Percentiles rank a stretch among this genome's conserved stretches.
These are phyloP conservation scores for Rhynchospora pubera DNA, from an alignment of 176 grass and related monocot species.

Conservation along the genomic window DNA sequence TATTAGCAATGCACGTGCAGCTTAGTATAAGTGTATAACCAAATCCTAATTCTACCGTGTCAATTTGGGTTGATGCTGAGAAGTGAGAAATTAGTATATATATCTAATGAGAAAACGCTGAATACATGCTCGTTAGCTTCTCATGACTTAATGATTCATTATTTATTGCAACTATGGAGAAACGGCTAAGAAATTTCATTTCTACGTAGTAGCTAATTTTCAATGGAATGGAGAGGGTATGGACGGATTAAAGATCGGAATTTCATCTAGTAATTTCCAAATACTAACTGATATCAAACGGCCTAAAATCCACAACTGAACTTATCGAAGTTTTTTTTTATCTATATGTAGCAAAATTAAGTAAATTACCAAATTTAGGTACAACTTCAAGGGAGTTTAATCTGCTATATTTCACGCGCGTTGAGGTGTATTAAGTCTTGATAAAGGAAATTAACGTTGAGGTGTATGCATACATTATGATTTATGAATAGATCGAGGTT, in stretches of 20 bases:
- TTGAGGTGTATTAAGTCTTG: too few species aligned
- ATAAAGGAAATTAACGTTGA: too few species aligned
- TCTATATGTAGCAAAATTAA: not conserved
- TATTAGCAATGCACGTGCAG: not conserved
- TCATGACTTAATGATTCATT: not conserved
- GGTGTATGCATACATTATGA: too few species aligned
- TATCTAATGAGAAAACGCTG: not conserved
- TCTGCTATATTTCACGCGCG: not conserved
- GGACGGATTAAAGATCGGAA: not conserved
- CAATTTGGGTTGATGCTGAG: not conserved
- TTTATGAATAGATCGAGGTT: too few species aligned
- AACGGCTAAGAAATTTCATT: too few species aligned
- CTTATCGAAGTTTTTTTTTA: not conserved
- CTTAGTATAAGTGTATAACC: not conserved
- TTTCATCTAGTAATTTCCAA: not conserved
- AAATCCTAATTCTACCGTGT: not conserved
- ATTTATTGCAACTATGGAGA: not conserved
- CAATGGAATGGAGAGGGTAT: not conserved
- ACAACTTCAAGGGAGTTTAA: not conserved
- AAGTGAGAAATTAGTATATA: not conserved
- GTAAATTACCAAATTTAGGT: not conserved
- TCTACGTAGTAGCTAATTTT: too few species aligned
- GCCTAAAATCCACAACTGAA: not conserved
- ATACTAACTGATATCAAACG: not conserved
- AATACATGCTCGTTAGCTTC: not conserved